Evolutionary conservation across 2,329 filamentous ascomycete genomes (phyloP).

Genomic region (Talaromyces sp.): DNA sequence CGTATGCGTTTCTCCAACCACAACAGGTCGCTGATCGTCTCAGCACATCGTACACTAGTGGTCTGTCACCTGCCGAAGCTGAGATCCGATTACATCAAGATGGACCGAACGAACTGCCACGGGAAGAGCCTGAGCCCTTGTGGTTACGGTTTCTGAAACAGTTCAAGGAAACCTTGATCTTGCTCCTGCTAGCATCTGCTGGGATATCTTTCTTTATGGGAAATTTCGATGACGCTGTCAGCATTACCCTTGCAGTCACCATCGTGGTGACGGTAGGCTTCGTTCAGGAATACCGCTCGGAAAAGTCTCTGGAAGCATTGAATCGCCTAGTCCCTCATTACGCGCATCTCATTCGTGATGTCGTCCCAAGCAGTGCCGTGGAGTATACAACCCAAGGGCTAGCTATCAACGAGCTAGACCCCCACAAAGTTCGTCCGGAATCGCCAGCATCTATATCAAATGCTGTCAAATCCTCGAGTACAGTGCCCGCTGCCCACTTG

Average conservation of each 20-base stretch:
- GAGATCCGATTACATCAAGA: conserved; percentile 71
- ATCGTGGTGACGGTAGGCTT: conserved; percentile 97
- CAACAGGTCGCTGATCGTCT: conserved; percentile 72
- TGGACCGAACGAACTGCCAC: conserved; percentile 90
- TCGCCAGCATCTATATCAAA: conserved; percentile 54
- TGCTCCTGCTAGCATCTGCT: conserved; percentile 85
- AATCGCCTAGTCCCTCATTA: conserved; percentile 92
- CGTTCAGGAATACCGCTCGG: conserved; percentile 93
- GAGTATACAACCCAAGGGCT: conserved; percentile 16
- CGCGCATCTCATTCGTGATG: conserved; percentile 79
- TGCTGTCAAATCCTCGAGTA: conserved; percentile 69
- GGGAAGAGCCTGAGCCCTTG: conserved; percentile 86
- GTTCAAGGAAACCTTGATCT: conserved; percentile 91
- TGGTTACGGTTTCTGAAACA: conserved; percentile 96
- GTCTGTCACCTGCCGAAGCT: conserved; percentile 76
- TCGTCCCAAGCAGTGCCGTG: conserved; percentile 20
- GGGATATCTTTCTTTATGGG: conserved; percentile 83
- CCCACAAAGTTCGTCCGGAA: conserved; percentile 42
- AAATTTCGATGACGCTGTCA: conserved; percentile 90
- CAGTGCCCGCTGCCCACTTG: conserved; percentile 78
- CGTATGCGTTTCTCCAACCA: conserved; percentile 63
- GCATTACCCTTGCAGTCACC: conserved; percentile 91
- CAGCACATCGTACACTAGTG: conserved; percentile 75
- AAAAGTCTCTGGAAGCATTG: conserved; percentile 93
- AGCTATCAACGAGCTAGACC: conserved; percentile 41